These are phyloP conservation scores for Mallotus japonicus DNA, from an alignment of 441 rosid species.

Conservation along the genomic window DNA sequence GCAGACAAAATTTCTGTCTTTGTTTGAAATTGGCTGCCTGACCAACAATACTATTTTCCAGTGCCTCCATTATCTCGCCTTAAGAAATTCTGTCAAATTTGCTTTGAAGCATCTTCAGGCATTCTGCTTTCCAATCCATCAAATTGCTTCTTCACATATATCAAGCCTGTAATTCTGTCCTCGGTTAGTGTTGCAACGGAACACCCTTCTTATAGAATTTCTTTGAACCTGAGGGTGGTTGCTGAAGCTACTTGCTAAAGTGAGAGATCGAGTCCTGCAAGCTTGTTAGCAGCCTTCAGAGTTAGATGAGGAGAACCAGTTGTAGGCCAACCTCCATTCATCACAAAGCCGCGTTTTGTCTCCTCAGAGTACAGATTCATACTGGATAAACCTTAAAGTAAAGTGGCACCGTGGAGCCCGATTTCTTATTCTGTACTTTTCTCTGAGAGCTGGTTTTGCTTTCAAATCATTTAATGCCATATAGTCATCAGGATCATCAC, in stretches of 20 bases:
- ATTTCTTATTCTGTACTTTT: conserved; percentile 57
- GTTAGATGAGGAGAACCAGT: conserved; percentile 66
- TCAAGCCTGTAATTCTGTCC: conserved; percentile 52
- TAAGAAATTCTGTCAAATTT: conserved; percentile 52
- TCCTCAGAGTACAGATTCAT: conserved; percentile 89
- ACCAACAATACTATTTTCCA: conserved; percentile 36
- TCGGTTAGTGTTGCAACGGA: conserved; percentile 44
- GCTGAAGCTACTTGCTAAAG: conserved; percentile 79
- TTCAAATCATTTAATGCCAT: conserved; percentile 77
- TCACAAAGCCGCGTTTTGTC: conserved; percentile 43
- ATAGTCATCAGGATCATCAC: conserved; percentile 90
- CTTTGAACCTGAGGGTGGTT: conserved; percentile 61
- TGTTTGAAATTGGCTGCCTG: too few species aligned
- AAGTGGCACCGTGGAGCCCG: too few species aligned
- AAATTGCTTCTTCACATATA: conserved; percentile 77
- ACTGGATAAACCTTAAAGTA: conserved; percentile 61
- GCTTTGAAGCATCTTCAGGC: conserved; percentile 65
- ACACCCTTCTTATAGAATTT: conserved; percentile 57
- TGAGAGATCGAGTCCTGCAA: conserved; percentile 73
- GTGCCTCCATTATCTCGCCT: conserved; percentile 50
- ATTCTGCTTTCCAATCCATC: conserved; percentile 86
- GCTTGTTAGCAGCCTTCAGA: conserved; percentile 78
- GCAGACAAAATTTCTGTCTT: too few species aligned
- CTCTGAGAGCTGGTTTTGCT: conserved; percentile 71
- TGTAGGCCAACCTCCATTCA: conserved; percentile 88